These are phyloP conservation scores for Flaveria robusta DNA, from an alignment of 129 eudicot genomes.

Conservation along the genomic window DNA sequence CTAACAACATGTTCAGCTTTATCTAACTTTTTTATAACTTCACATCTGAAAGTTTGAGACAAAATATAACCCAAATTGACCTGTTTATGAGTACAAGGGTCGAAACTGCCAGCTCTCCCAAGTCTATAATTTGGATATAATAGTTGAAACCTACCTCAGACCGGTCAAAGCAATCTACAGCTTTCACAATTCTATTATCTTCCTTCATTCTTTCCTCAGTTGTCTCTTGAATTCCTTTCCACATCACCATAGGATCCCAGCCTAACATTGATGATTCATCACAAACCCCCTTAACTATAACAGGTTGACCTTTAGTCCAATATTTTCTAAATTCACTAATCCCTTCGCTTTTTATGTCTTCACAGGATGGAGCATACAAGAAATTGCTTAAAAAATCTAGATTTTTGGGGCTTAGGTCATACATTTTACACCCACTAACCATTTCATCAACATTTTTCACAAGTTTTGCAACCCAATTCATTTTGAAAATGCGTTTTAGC, in stretches of 20 bases:
- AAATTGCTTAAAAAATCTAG: constrained; percentile 37
- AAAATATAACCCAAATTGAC: constrained; percentile 3
- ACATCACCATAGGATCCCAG: constrained; percentile 93
- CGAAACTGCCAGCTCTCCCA: constrained; percentile 2
- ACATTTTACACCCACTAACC: constrained; percentile 82
- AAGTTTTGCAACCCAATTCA: constrained; percentile 98
- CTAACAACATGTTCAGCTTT: not conserved
- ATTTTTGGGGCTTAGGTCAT: constrained; percentile 36
- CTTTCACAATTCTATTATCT: constrained; percentile 72
- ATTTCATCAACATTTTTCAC: constrained; percentile 92
- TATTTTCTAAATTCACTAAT: constrained; percentile 70
- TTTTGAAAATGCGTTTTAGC: constrained; percentile 80
- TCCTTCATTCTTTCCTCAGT: constrained; percentile 68
- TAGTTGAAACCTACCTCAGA: constrained; percentile 65
- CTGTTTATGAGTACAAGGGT: not conserved
- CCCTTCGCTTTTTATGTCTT: constrained; percentile 71
- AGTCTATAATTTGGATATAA: not conserved
- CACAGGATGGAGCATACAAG: constrained; percentile 61
- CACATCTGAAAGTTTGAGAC: not conserved
- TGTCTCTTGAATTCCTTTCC: constrained; percentile 84
- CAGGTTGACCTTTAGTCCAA: constrained; percentile 83
- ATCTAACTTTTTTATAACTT: not conserved
- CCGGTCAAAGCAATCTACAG: constrained; percentile 71
- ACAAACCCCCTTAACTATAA: constrained; percentile 67
- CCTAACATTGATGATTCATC: constrained; percentile 66